These are phyloP conservation scores for Xylariaceae sp. DNA, from an alignment of 2,329 filamentous ascomycete genomes.

Conservation along the genomic window DNA sequence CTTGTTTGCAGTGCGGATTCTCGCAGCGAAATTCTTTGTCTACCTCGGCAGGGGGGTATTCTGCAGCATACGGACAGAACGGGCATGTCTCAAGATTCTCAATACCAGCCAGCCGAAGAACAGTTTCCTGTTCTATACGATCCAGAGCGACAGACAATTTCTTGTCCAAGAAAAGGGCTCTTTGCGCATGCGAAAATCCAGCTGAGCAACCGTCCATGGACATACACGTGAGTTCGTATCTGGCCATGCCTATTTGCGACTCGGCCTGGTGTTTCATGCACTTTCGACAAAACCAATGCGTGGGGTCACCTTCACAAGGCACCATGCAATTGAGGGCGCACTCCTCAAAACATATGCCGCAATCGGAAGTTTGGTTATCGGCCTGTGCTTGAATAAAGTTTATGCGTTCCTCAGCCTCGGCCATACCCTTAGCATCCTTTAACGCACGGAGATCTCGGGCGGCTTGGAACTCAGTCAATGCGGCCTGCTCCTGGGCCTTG, in stretches of 20 bases:
- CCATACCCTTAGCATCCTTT: constrained; percentile 27
- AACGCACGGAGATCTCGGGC: constrained; percentile 33
- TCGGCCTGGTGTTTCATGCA: constrained; percentile 66
- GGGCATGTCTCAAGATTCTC: constrained; percentile 72
- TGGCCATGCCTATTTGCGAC: constrained; percentile 63
- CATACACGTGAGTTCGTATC: constrained; percentile 67
- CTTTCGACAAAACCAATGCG: constrained; percentile 65
- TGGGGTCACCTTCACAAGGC: constrained; percentile 54
- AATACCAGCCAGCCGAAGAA: constrained; percentile 64
- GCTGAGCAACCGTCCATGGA: constrained; percentile 62
- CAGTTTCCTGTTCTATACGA: constrained; percentile 65
- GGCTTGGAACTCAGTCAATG: constrained; percentile 39
- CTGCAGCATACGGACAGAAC: constrained; percentile 76
- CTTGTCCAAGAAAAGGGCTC: constrained; percentile 53
- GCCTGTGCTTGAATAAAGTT: constrained; percentile 42
- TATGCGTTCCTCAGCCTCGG: constrained; percentile 31
- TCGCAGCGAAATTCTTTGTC: constrained; percentile 72
- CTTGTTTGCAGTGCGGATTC: constrained; percentile 58
- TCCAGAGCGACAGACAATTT: constrained; percentile 60
- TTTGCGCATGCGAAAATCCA: constrained; percentile 54
- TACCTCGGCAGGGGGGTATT: constrained; percentile 61
- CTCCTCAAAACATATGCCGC: constrained; percentile 68
- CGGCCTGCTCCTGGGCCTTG: constrained; percentile 27
- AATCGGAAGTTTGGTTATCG: constrained; percentile 59
- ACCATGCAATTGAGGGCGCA: constrained; percentile 63